These are phyloP conservation scores for Alternaria arbusti DNA, from an alignment of 2,329 filamentous ascomycete species.

Conservation along the genomic window DNA sequence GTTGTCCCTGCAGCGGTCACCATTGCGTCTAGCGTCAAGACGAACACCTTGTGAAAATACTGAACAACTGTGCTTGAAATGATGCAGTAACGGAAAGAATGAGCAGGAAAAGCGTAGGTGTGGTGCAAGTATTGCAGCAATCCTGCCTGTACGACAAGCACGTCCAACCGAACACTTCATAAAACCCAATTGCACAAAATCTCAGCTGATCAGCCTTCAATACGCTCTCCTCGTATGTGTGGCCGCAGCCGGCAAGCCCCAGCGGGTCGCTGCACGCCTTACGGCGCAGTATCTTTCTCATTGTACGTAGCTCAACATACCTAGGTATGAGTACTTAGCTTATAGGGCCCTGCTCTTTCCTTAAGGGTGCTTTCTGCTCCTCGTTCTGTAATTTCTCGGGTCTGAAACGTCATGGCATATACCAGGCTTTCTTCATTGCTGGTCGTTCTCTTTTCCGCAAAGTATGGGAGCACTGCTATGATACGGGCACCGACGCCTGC, in stretches of 20 bases:
- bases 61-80: not conserved
- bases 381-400: not conserved
- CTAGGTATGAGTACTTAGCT: constrained; percentile 1
- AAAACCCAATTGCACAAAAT: not conserved
- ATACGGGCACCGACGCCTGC: constrained; percentile 8
- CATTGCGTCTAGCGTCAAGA: not conserved
- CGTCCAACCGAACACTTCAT: not conserved
- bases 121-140: not conserved
- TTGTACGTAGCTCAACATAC: not conserved
- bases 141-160: not conserved
- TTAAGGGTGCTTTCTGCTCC: not conserved
- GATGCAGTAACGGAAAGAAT: not conserved
- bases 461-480: constrained; percentile 6
- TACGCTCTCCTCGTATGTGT: constrained; percentile 1
- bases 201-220: constrained; percentile 8
- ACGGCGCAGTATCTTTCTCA: not conserved
- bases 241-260: constrained; percentile 9
- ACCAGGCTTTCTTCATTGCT: constrained; percentile 3
- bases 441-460: not conserved
- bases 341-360: not conserved
- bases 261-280: constrained; percentile 10
- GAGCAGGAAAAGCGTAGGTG: not conserved
- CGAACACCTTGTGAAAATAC: not conserved
- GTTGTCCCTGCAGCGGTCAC: not conserved
- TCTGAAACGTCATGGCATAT: constrained; percentile 1